Evolutionary conservation across 192 early-diverging fungal species (phyloP).

Genomic region (Backusella circina): DNA sequence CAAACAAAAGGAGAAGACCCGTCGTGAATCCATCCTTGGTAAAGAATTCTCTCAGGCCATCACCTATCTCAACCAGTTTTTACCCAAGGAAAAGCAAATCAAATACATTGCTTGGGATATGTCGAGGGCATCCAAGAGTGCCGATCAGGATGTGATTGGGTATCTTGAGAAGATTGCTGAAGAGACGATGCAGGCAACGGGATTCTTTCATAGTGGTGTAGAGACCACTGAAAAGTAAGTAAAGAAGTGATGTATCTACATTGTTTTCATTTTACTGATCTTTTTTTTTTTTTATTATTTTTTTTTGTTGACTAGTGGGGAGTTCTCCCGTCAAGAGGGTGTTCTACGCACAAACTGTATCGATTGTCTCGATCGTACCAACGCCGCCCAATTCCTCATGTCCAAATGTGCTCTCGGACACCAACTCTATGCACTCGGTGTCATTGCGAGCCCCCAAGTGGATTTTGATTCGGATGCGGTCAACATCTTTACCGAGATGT

Average conservation of each 20-base stretch:
- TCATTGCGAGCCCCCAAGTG: slow-evolving; percentile 71
- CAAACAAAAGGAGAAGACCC: slow-evolving; percentile 90
- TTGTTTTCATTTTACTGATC: not conserved
- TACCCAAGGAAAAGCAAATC: slow-evolving; percentile 77
- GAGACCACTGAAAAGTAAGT: slow-evolving; percentile 46
- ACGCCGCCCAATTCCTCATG: slow-evolving; percentile 94
- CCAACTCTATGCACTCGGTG: slow-evolving; percentile 87
- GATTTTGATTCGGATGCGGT: slow-evolving; percentile 92
- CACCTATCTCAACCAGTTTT: slow-evolving; percentile 85
- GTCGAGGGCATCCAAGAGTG: slow-evolving; percentile 90
- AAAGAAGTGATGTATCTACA: too few species aligned
- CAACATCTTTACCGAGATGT: slow-evolving; percentile 94
- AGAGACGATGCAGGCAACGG: slow-evolving; percentile 79
- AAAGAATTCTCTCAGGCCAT: slow-evolving; percentile 83
- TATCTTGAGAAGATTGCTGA: slow-evolving; percentile 87
- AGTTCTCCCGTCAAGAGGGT: slow-evolving; percentile 64
- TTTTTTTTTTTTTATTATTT: not conserved
- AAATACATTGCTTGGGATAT: slow-evolving; percentile 97
- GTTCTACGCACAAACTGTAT: slow-evolving; percentile 96
- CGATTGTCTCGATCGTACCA: slow-evolving; percentile 97
- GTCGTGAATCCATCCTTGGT: slow-evolving; percentile 81
- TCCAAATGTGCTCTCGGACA: slow-evolving; percentile 92
- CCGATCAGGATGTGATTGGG: slow-evolving; percentile 85
- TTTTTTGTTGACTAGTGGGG: not conserved
- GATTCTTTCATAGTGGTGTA: slow-evolving; percentile 89